Evolutionary conservation across 768 basidiomycete species (phyloP), one percentile per base, ranked within the genome.

Genomic region (Agaricus subrufescens): DNA sequence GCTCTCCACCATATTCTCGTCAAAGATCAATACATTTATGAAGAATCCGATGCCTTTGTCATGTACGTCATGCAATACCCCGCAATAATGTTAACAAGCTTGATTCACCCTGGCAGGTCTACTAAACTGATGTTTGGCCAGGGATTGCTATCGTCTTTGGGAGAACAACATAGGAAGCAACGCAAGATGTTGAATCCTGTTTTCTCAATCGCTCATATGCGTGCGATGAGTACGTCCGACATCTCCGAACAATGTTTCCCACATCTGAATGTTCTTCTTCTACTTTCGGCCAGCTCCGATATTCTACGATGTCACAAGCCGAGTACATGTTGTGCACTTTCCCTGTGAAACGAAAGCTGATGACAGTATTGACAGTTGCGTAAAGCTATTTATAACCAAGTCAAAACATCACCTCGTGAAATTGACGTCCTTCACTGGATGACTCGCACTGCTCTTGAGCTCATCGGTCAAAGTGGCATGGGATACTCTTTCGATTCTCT

Each of bases 401-500:
- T 70, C 25, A 44, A 62, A 15, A 59, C 65, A 2, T 73, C 71
- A 15, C 65, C 70, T 3, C 60, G 66, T 48, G 71, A 73, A 63
- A 62, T 77, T 29, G 73, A 77, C 54, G 47, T 75, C 10, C 46
- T 65, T 7, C 57, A 63, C 19, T 77, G 75, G 75, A 70, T 71
- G 64, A 65, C 74, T 11, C 70, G 79, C 4, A 68, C 72, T 12
- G 75, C 80, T 15, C 67, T 81, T 23, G 79, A 82, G 56, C 67
- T 81, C 39, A 74, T 83, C 48, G 78, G 77, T 14, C 77, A 77
- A 66, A 75, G 72, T 26, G 79, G 80, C 3, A 67, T 83, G n/a
- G 76, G 77, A 4, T 69, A 69, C 47, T 73, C 72, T 12, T 77
- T 79, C 40, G 76, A 78, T 58, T 57, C 71, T 0, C 69, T 81